These are phyloP conservation scores for Zymoseptoria tritici DNA, from an alignment of 2,329 filamentous ascomycete genomes.

Conservation along the genomic window DNA sequence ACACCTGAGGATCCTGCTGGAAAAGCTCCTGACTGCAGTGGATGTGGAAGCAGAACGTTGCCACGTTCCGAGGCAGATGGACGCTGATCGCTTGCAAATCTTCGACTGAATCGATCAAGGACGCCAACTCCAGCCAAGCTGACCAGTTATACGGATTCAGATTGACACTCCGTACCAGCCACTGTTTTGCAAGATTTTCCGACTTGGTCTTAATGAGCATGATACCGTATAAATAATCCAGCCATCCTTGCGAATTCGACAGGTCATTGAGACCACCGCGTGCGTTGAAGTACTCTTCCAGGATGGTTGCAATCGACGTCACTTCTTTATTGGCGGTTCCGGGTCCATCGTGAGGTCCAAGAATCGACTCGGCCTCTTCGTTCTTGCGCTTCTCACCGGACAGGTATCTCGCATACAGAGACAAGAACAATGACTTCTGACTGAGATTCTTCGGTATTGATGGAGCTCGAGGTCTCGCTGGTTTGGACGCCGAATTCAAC, in stretches of 20 bases:
- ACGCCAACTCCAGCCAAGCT: conserved; percentile 87
- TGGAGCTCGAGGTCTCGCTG: conserved; percentile 28
- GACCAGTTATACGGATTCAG: conserved; percentile 95
- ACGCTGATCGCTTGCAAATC: conserved; percentile 54
- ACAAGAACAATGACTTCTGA: conserved; percentile 86
- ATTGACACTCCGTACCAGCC: conserved; percentile 81
- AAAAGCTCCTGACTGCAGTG: conserved; percentile 88
- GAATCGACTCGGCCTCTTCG: conserved; percentile 94
- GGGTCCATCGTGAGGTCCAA: conserved; percentile 85
- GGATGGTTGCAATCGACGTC: conserved; percentile 61
- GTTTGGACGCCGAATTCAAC: conserved; percentile 22
- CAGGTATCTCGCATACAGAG: conserved; percentile 85
- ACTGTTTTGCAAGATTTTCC: conserved; percentile 73
- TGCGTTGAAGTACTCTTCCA: conserved; percentile 74
- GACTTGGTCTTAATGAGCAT: conserved; percentile 87
- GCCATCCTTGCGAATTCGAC: conserved; percentile 64
- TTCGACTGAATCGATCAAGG: conserved; percentile 69
- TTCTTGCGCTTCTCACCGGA: conserved; percentile 93
- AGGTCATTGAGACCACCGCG: conserved; percentile 36
- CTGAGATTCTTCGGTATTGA: conserved; percentile 48
- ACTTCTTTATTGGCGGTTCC: conserved; percentile 81
- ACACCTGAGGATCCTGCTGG: conserved; percentile 69
- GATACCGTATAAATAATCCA: conserved; percentile 89
- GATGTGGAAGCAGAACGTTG: conserved; percentile 89
- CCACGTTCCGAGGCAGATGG: conserved; percentile 78